Conservation (phyloP, 2,329 filamentous ascomycete genomes). For the Scortechinia acanthostroma region DNA sequence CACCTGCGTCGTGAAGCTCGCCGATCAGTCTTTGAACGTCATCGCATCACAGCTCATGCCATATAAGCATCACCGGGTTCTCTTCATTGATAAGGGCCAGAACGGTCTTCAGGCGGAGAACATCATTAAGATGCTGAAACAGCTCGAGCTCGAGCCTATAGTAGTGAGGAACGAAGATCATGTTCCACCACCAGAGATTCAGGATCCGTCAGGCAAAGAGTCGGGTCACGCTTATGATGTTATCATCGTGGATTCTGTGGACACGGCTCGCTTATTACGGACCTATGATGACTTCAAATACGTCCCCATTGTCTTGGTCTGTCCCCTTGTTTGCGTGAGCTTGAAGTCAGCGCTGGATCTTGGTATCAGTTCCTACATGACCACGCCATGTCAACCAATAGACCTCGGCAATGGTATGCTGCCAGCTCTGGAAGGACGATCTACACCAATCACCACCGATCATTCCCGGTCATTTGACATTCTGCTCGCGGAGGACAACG, state of each 20-base stretch:
- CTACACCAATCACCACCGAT: constrained; percentile 83
- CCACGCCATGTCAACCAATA: constrained; percentile 86
- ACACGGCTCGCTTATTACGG: constrained; percentile 77
- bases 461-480: constrained; percentile 95
- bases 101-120: constrained; percentile 67
- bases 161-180: constrained; percentile 67
- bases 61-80: constrained; percentile 86
- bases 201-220: constrained; percentile 46
- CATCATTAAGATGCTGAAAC: constrained; percentile 70
- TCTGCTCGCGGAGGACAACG: constrained; percentile 89
- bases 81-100: constrained; percentile 88
- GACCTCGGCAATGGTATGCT: constrained; percentile 95
- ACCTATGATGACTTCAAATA: constrained; percentile 95
- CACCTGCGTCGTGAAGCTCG: constrained; percentile 82
- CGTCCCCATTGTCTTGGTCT: constrained; percentile 86
- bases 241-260: constrained; percentile 89
- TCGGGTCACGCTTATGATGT: constrained; percentile 75
- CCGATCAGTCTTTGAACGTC: constrained; percentile 68
- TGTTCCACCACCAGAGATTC: constrained; percentile 16
- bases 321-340: constrained; percentile 81
- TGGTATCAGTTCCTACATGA: constrained; percentile 98
- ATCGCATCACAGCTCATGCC: constrained; percentile 79
- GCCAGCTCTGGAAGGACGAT: constrained; percentile 85
- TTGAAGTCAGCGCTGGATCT: constrained; percentile 89
- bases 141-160: constrained; percentile 73